Evolutionary conservation across 2,329 filamentous ascomycete genomes (phyloP), one percentile per base, ranked within the genome.

Genomic region (Fusarium sp.): DNA sequence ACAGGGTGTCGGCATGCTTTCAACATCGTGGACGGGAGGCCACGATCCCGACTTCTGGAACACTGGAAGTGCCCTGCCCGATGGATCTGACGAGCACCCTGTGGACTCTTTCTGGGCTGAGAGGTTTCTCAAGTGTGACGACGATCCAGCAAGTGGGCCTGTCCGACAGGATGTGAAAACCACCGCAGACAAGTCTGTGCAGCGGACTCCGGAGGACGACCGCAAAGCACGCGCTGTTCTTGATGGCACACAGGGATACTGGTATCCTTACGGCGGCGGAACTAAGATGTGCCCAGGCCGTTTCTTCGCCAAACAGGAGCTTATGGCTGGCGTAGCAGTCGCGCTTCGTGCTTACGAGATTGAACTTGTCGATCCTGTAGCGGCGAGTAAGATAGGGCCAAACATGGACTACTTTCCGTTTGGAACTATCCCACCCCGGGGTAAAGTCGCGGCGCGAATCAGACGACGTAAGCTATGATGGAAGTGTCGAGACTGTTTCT

Each of bases 261-360:
- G 73, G 66, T 73, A 79, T 5, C 78, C 78, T 1, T 80, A 74
- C 26, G 78, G 79, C 0, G 77, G 77, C 4, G 77, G 78, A 1
- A 58, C 61, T 6, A 71, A 72, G 9, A 74, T 77, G 22, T 81
- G 79, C 26, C 79, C 77, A 0, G 78, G 79, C 2, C 75, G 75
- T 0, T 75, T 77, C 39, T 80, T 78, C 33, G 76, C 79, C 2
- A 80, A 80, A 32, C 71, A 74, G 15, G 74, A 80, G 49, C 71
- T 76, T 1, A 74, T 79, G 33, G 60, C 74, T 2, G 71, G 71
- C 0, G 64, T 78, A 15, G 75, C 76, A 2, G 40, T 79, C 24
- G 70, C 79, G 19, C 60, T 79, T 9, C 61, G 66, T 0, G 72
- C 68, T 15, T 79, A 75, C 47, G 75, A 79, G 15, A 74, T 79